These are phyloP conservation scores for Xylariomycetidae sp. DNA, from an alignment of 2,329 filamentous ascomycete species.

Conservation along the genomic window DNA sequence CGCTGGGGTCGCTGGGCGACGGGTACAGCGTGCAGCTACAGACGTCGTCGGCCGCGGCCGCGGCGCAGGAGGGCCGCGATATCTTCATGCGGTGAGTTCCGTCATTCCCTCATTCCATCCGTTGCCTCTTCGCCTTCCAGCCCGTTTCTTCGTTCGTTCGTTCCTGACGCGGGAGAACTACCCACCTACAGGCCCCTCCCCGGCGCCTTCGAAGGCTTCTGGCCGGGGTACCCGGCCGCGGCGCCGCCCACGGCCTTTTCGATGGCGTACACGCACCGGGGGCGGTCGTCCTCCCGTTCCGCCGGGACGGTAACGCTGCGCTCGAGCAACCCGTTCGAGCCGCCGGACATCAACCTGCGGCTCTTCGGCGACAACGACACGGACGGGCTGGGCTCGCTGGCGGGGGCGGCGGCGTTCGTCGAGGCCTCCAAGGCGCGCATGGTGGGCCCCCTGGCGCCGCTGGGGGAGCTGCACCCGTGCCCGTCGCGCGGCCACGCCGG, in stretches of 20 bases:
- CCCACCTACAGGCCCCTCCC: slow-evolving; percentile 9
- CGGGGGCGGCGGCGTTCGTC: slow-evolving; percentile 34
- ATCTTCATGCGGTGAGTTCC: neutral
- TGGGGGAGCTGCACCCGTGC: slow-evolving; percentile 4
- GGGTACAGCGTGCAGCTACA: neutral
- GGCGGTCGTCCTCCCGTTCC: no score
- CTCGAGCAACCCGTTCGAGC: slow-evolving; percentile 52
- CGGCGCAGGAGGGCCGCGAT: neutral
- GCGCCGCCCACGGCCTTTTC: slow-evolving; percentile 28
- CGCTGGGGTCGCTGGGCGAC: slow-evolving; percentile 19
- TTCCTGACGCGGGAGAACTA: neutral
- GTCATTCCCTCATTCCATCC: neutral
- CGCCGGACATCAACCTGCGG: slow-evolving; percentile 53
- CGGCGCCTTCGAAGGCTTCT: slow-evolving; percentile 28
- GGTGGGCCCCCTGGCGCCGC: slow-evolving; percentile 3
- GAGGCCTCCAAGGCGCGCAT: slow-evolving; percentile 1
- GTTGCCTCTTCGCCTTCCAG: no score
- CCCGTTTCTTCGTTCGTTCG: no score
- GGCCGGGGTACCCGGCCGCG: slow-evolving; percentile 26
- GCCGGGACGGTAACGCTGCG: slow-evolving; percentile 50
- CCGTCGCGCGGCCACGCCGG: no score
- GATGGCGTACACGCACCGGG: slow-evolving; percentile 48
- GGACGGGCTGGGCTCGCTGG: slow-evolving; percentile 46
- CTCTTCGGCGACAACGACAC: slow-evolving; percentile 44
- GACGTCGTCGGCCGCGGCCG: no score